Conservation (phyloP, 2,329 filamentous ascomycete species). For the Drechslera avenae region DNA sequence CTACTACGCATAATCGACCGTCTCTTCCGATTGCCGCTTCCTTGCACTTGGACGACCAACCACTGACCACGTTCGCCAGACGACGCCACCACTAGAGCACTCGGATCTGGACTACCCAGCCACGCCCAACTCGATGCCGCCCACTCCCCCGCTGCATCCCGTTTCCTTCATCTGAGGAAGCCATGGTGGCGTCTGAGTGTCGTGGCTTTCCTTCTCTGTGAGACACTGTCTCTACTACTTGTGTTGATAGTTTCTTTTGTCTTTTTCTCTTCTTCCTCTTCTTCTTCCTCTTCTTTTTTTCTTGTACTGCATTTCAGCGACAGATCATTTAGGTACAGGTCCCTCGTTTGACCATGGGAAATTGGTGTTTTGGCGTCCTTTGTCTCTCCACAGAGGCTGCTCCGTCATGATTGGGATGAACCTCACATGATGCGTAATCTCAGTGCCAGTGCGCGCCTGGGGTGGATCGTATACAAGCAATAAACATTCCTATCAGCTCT, state of each 20-base stretch:
- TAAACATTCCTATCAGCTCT: conserved; percentile 21
- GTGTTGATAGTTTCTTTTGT: conserved; percentile 14
- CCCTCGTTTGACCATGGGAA: conserved; percentile 41
- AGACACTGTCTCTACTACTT: conserved; percentile 33
- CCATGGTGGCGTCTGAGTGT: conserved; percentile 3
- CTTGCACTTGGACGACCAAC: conserved; percentile 37
- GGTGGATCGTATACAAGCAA: conserved; percentile 24
- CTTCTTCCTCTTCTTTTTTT: too few relatives aligned
- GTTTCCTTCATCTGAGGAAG: conserved; percentile 31
- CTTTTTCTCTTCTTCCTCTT: not conserved
- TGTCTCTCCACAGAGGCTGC: conserved; percentile 9
- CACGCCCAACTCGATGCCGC: conserved; percentile 75
- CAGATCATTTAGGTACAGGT: conserved; percentile 35
- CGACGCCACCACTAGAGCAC: conserved; percentile 72
- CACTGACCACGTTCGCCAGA: conserved; percentile 59
- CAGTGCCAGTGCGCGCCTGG: conserved; percentile 40
- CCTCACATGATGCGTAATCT: conserved; percentile 18
- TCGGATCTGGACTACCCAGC: conserved; percentile 61
- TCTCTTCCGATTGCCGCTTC: conserved; percentile 32
- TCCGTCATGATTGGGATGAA: conserved; percentile 7
- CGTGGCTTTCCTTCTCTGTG: conserved; percentile 19
- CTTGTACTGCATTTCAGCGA: conserved; percentile 48
- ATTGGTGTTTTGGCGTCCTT: conserved; percentile 36
- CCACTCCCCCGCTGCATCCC: conserved; percentile 62
- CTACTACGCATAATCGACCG: conserved; percentile 44